Percentiles rank a stretch among this genome's conserved stretches.
Conservation (phyloP, 352 stramenopile genomes). For the Pythium aristosporum region DNA sequence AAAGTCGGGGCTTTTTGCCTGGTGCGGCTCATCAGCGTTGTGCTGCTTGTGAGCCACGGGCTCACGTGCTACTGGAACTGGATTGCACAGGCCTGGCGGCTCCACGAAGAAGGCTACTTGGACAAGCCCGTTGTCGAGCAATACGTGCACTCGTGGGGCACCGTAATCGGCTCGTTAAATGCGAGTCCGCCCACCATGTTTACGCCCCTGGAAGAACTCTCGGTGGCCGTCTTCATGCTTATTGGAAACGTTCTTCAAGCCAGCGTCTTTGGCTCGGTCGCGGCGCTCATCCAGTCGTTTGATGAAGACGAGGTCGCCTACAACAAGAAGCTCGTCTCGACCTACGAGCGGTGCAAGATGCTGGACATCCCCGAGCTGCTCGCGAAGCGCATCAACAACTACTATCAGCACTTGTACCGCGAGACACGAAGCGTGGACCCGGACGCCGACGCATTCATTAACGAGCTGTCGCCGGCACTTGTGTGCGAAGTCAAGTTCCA, state of each 20-base stretch:
- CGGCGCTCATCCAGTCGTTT: constrained; percentile 66
- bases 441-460: constrained; percentile 76
- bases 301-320: constrained; percentile 68
- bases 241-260: constrained; percentile 68
- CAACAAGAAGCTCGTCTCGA: constrained; percentile 72
- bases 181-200: constrained; percentile 61
- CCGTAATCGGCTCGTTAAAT: constrained; percentile 62
- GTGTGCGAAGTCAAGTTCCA: constrained; percentile 83
- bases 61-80: constrained; percentile 73
- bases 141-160: constrained; percentile 57
- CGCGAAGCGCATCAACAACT: constrained; percentile 55
- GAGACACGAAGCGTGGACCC: constrained; percentile 65
- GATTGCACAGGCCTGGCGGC: constrained; percentile 45
- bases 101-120: constrained; percentile 33
- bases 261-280: constrained; percentile 65
- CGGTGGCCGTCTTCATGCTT: constrained; percentile 67
- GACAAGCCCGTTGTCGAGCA: constrained; percentile 31
- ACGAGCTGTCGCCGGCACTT: constrained; percentile 67
- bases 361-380: constrained; percentile 60
- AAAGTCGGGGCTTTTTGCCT: constrained; percentile 67
- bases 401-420: constrained; percentile 71
- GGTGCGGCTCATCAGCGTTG: constrained; percentile 45
- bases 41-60: constrained; percentile 57
- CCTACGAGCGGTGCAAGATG: constrained; percentile 64
- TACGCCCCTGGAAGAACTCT: constrained; percentile 48